Evolutionary conservation across 176 grass and related monocot species (phyloP), one percentile per base, ranked within the genome.

Genomic region (Oryza longistaminata): DNA sequence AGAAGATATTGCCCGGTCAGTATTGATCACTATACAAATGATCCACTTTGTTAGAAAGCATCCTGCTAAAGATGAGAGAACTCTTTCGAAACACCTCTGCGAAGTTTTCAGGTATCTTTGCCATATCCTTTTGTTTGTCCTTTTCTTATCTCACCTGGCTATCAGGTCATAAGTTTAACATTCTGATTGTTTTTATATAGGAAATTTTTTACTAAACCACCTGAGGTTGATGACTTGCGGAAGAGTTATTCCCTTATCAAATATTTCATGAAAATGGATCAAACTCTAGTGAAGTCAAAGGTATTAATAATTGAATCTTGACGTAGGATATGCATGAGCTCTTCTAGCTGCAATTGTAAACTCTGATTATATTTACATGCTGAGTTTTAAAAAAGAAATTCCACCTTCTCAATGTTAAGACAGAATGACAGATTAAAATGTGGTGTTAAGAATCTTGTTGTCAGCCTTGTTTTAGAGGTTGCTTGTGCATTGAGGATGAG

Each of bases 21-120:
- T 91, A 66, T 83, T 97, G 82, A 92, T 97, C 35, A 91, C 81
- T 3, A 24, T 91, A 29, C 89, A 92, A 39, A 82, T 89, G 50
- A 74, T 92, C 64, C 91, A 93, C 74, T 93, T 92, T 84, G 65
- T 93, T 2, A 91, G 53, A 67, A 91, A 46, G 85, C 87, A 75
- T 11, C 85, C 85, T 34, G 60, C 74, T 65, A 25, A 79, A 24
- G 16, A 25, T 29, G 77, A 81, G 49, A 95, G 66, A 69, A 87
- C 67, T n/a, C 76, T 87, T 58, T 74, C 2, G 17, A 22, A 55
- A 43, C 9, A 81, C 40, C 81, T 97, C 13, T 84, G 80, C 71
- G 68, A 71, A 79, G 70, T 93, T 77, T 90, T 86, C 31, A 9
- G 60, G 94, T 97, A 52, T 52, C 49, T 52, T 7, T 0, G 2